Conservation (phyloP, 345 rosid species). For the Citrus sp. region DNA sequence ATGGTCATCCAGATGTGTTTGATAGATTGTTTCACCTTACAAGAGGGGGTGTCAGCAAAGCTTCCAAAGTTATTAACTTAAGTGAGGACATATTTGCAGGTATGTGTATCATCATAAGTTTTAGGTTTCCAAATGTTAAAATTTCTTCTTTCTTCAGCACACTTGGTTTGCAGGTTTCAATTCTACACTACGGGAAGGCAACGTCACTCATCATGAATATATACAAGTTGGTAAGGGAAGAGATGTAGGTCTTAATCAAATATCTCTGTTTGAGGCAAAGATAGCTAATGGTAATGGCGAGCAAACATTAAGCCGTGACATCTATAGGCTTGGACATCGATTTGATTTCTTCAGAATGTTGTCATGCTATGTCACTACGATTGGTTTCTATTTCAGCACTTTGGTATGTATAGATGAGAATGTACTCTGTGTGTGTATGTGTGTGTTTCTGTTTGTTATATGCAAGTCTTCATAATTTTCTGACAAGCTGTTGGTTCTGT, state of each 20-base stretch:
- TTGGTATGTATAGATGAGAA: slow-evolving; percentile 44
- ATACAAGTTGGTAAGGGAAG: slow-evolving; percentile 97
- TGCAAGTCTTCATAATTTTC: not conserved
- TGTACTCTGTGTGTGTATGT: too few species aligned
- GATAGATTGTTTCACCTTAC: slow-evolving; percentile 89
- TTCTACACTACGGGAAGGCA: slow-evolving; percentile 83
- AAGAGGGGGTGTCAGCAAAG: slow-evolving; percentile 92
- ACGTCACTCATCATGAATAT: slow-evolving; percentile 88
- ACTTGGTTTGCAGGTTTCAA: slow-evolving; percentile 56
- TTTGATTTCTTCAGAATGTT: slow-evolving; percentile 93
- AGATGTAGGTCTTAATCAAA: slow-evolving; percentile 91
- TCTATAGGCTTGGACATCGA: slow-evolving; percentile 77
- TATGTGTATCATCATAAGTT: slow-evolving; percentile 11
- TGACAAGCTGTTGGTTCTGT: slow-evolving; percentile 4
- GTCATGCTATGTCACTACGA: slow-evolving; percentile 79
- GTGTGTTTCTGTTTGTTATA: not conserved
- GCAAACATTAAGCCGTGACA: slow-evolving; percentile 82
- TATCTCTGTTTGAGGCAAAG: slow-evolving; percentile 88
- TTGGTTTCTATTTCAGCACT: slow-evolving; percentile 90
- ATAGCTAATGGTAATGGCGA: slow-evolving; percentile 91
- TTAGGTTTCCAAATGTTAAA: not conserved
- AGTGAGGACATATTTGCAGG: slow-evolving; percentile 93
- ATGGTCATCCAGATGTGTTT: slow-evolving; percentile 94
- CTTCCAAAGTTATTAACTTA: slow-evolving; percentile 79
- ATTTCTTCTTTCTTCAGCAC: not conserved